Evolutionary conservation across 2,329 filamentous ascomycete genomes (phyloP), one percentile per base, ranked within the genome.

Genomic region (Aspergillus phoenicis): DNA sequence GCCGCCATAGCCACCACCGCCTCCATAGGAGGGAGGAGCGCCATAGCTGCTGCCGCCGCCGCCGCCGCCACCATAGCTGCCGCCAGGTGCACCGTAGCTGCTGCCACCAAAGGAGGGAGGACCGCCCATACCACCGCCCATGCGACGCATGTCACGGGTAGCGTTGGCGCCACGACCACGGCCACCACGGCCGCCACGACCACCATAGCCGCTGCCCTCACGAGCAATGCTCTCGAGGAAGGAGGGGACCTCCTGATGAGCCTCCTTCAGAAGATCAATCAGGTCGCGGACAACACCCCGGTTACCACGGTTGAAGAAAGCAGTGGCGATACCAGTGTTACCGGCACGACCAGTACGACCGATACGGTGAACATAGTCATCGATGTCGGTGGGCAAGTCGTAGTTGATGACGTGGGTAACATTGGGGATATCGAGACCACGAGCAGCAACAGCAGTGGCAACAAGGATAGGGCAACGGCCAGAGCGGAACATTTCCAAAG

Each of bases 281-380:
- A 99, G 88, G 72, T 98, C 95, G 69, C 95, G 91, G 66, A 98
- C 95, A 70, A 99, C 92, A 81, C 95, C 95, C 73, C 95, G 92
- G 85, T 99, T 99, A 75, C 94, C 94, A 76, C 95, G 94, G 87
- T 99, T 99, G 89, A 99, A 98, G 86, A 99, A 99, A 60, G 95
- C 95, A 70, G 95, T 99, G 5, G 95, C 91, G 69, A 97, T 89
- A 89, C 95, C 95, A 72, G 94, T 98, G 85, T 99, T 99, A 79
- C 95, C 95, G 68, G 95, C 95, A 92, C 95, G 95, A 76, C 95
- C 95, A 67, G 95, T 99, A 94, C 95, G 95, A 89, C 95, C 95
- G 74, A 99, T 99, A 78, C 95, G 91, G 81, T 99, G 95, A 61
- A 99, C 95, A 71, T 99, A 99, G 80, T 98, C 95, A 73, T 98